Conservation (phyloP, 495 filamentous ascomycete species). For the Xylaria telfairii region DNA sequence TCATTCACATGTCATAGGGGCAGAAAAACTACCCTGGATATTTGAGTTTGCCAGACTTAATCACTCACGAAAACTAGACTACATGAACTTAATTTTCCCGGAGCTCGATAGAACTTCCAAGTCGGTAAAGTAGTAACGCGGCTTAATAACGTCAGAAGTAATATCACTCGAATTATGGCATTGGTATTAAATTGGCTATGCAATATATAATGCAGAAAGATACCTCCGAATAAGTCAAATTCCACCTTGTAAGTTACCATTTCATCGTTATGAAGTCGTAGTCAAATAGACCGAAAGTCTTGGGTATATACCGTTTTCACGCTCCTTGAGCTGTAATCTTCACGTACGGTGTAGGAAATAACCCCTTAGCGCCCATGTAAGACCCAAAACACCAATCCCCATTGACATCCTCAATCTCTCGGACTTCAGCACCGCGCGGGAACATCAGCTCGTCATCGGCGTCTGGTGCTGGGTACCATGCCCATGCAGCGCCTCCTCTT, state of each 20-base stretch:
- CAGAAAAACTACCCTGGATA: too few species aligned
- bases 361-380: slow-evolving; percentile 74
- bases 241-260: neutral
- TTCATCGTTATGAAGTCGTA: neutral
- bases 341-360: slow-evolving; percentile 80
- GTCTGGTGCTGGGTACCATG: slow-evolving; percentile 69
- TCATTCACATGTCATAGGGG: too few species aligned
- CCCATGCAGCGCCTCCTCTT: slow-evolving; percentile 68
- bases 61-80: neutral
- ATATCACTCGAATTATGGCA: neutral
- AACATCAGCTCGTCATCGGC: slow-evolving; percentile 78
- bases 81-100: neutral
- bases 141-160: neutral
- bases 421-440: slow-evolving; percentile 79
- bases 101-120: neutral
- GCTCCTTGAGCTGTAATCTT: slow-evolving; percentile 32
- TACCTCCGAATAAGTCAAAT: neutral
- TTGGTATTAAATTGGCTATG: neutral
- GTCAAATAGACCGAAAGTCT: neutral
- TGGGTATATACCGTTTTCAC: neutral
- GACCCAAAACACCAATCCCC: slow-evolving; percentile 84
- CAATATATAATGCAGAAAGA: neutral
- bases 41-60: neutral
- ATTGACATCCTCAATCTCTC: slow-evolving; percentile 81
- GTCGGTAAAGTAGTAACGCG: neutral